Percentiles rank a stretch among this genome's conserved stretches.
Evolutionary conservation across 2,329 filamentous ascomycete species (phyloP).

Genomic region (Podosphaera fusca): DNA sequence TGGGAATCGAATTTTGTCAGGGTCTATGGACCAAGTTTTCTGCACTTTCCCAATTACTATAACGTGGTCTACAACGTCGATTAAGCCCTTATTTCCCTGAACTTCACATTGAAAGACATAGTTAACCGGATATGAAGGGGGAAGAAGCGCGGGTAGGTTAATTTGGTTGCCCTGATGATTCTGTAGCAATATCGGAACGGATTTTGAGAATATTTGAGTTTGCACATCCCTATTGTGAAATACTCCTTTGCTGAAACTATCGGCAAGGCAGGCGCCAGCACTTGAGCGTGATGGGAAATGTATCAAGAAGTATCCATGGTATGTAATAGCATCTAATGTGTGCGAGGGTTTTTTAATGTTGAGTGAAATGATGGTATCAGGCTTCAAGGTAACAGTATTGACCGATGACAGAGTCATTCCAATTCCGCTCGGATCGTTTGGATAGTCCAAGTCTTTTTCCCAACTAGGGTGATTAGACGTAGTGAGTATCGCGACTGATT

Average conservation of each 20-base stretch:
- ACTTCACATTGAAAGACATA: constrained; percentile 1
- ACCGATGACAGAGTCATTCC: constrained; percentile 17
- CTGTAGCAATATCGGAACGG: background rate
- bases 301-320: constrained; percentile 8
- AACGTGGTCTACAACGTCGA: background rate
- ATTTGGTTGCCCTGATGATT: background rate
- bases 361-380: constrained; percentile 14
- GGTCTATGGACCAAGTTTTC: background rate
- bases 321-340: constrained; percentile 10
- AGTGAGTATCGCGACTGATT: constrained; percentile 14
- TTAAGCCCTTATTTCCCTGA: background rate
- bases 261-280: constrained; percentile 9
- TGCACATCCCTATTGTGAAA: background rate
- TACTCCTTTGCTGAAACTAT: constrained; percentile 6
- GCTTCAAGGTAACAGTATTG: constrained; percentile 13
- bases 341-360: constrained; percentile 14
- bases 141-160: background rate
- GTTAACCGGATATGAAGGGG: background rate
- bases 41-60: background rate
- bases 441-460: background rate
- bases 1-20: background rate
- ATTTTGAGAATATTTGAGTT: background rate
- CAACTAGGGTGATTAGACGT: constrained; percentile 2
- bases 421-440: background rate
- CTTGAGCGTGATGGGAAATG: constrained; percentile 9